These are phyloP conservation scores for Nissolia schottii DNA, from an alignment of 306 rosid species.

Conservation along the genomic window DNA sequence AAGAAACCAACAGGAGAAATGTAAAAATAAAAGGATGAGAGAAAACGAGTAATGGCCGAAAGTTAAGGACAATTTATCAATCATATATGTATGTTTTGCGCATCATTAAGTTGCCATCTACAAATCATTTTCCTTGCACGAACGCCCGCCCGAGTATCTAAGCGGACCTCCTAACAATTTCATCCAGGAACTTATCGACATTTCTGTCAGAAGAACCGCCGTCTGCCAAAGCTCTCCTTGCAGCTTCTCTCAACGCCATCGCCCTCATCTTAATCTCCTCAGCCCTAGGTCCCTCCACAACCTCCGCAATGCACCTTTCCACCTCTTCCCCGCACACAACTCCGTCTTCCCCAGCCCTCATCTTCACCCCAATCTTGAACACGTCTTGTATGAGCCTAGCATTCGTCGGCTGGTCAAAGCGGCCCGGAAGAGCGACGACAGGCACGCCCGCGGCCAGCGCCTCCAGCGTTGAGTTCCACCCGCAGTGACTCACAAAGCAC, in stretches of 20 bases:
- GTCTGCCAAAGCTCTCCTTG: constrained; percentile 9
- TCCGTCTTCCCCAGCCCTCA: constrained; percentile 27
- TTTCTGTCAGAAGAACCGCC: constrained; percentile 41
- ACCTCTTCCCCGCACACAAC: constrained; percentile 30
- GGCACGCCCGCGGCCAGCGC: constrained; percentile 31
- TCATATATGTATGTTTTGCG: no score
- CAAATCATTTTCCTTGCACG: no score
- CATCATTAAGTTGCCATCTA: no score
- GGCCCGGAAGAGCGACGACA: constrained; percentile 34
- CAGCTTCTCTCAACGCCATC: constrained; percentile 17
- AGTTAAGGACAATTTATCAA: no score
- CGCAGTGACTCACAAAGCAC: constrained; percentile 48
- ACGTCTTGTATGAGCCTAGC: constrained; percentile 30
- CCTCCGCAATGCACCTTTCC: constrained; percentile 36
- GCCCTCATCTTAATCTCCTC: constrained; percentile 28
- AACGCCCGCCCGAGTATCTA: no score
- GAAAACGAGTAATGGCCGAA: no score
- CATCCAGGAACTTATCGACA: constrained; percentile 22
- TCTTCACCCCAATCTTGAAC: constrained; percentile 36
- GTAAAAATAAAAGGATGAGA: no score
- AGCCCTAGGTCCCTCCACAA: constrained; percentile 28
- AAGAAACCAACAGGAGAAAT: no score
- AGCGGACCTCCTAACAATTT: not conserved
- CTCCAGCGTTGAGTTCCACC: constrained; percentile 48
- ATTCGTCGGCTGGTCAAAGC: constrained; percentile 48